Evolutionary conservation across 768 basidiomycete species (phyloP), one percentile per base, ranked within the genome.

Genomic region (Amanita muscaria): DNA sequence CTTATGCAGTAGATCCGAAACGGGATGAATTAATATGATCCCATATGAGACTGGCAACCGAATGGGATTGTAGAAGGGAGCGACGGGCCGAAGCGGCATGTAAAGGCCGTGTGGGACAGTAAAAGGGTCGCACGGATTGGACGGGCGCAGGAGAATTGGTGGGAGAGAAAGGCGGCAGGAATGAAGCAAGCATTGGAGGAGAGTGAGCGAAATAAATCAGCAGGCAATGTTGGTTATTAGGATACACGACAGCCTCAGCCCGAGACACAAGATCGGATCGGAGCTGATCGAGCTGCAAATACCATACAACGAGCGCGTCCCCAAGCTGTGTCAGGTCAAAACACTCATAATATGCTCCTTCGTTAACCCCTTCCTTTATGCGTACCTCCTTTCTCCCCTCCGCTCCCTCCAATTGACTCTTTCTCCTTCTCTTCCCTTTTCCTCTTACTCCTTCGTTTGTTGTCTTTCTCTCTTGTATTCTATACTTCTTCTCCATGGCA

Each of bases 401-500:
- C 38, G 21, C 24, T 33, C 22, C 32, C 15, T 27, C 9, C 31
- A 22, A 47, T 46, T 38, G 42, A 41, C 36, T 41, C 29, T 49
- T 48, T 46, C 45, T 46, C 46, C 29, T 46, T 42, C 49, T 27
- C 38, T 25, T 42, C 40, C 41, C 52, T 54, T 52, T 51, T 52
- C 51, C 50, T 54, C 56, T 48, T 57, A 55, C 51, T 56, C 61
- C 55, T 62, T 57, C 55, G 46, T 61, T 46, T 56, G 61, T 56
- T 58, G 56, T 49, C 49, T 53, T 59, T 57, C 56, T 46, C 57
- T 58, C 54, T 51, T 40, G 48, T 53, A 46, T 47, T 49, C 23
- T 43, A 51, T 27, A n/a, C 44, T 53, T 47, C 42, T 51, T 53
- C 58, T 55, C 67, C 64, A 76, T 75, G 72, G 69, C 72, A 58